A percentile compares a stretch with the other conserved stretches of the same genome.
phyloP scores from a whole-genome alignment of 768 basidiomycete genomes.

The Xerocomus potaroensis region DNA sequence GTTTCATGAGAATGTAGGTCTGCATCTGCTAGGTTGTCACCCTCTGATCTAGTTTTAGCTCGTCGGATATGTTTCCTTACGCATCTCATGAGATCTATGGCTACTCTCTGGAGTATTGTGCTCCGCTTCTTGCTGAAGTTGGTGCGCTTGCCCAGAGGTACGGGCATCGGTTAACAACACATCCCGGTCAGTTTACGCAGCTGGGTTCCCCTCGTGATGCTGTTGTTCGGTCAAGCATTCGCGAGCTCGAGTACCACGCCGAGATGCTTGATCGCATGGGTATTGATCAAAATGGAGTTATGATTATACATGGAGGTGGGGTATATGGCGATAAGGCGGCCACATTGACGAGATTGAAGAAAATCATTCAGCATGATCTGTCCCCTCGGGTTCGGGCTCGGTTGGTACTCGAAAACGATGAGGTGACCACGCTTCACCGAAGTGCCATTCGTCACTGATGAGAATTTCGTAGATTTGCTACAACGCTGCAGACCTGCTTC shows the following conservation, averaged over 20 bases:
- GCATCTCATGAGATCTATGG: conserved; percentile 79
- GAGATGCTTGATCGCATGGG: conserved; percentile 87
- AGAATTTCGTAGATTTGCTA: conserved; percentile 59
- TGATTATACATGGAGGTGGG: conserved; percentile 86
- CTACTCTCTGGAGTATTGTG: conserved; percentile 76
- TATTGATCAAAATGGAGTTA: conserved; percentile 76
- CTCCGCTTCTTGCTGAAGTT: conserved; percentile 46
- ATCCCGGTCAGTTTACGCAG: conserved; percentile 86
- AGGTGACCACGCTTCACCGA: conserved; percentile 40
- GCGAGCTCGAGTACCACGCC: conserved; percentile 83
- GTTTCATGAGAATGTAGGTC: conserved; percentile 67
- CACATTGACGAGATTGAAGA: conserved; percentile 69
- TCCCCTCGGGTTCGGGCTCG: conserved; percentile 62
- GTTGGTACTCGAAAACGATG: conserved; percentile 92
- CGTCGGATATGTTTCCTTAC: conserved; percentile 92
- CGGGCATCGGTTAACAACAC: conserved; percentile 77
- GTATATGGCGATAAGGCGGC: conserved; percentile 76
- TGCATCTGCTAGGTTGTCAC: not conserved
- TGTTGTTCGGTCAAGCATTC: conserved; percentile 71
- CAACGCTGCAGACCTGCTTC: conserved; percentile 83
- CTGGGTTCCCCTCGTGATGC: conserved; percentile 73
- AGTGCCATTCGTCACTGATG: not conserved
- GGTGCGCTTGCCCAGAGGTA: conserved; percentile 66
- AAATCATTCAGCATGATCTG: conserved; percentile 57
- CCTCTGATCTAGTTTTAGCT: conserved; percentile 29